Evolutionary conservation across 78 protist species (phyloP), one percentile per base, ranked within the genome.

Genomic region (Polysphondylium violaceum): DNA sequence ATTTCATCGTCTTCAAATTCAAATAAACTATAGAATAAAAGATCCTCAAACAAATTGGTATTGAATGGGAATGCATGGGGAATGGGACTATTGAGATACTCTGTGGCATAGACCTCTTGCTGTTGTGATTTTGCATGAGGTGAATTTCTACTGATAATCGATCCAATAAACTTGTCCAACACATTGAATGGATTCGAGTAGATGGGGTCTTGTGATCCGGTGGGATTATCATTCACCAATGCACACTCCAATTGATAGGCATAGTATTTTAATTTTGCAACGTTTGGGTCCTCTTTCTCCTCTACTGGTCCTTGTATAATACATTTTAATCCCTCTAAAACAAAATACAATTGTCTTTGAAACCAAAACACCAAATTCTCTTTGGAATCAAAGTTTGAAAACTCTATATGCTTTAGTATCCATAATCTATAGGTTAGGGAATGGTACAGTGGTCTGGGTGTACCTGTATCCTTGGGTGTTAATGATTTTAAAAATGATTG

Each of bases 21-120:
- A 33, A 83, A 83, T 9, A 83, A 71, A 69, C 36, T 83, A 40
- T 83, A 83, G 25, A 83, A 83, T 44, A 83, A 63, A n/a, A 83
- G 27, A 69, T 83, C 91, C 44, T 83, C 91, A 69, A 69, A 83
- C 4, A 83, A 43, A 29, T 35, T 51, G 3, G 91, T 83, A 31
- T 69, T 83, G 6, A 83, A 53, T 36, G 91, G 79, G 64, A 83
- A 83, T 56, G 38, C 72, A 33, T 71, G 40, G 12, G 79, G 50
- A 5, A 83, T 31, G 7, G 69, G 67, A 56, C 68, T 64, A 41
- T 38, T 81, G 17, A 68, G 36, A 41, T 55, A 56, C 40, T 81
- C 68, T 17, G 89, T 68, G 5, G 72, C 89, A 7, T n/a, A 63
- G 16, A 33, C 5, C 2, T 23, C 7, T 31, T 69, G 50, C 12